Conservation (phyloP, 148 eudicot genomes). For the Chenopodium suecicum region DNA sequence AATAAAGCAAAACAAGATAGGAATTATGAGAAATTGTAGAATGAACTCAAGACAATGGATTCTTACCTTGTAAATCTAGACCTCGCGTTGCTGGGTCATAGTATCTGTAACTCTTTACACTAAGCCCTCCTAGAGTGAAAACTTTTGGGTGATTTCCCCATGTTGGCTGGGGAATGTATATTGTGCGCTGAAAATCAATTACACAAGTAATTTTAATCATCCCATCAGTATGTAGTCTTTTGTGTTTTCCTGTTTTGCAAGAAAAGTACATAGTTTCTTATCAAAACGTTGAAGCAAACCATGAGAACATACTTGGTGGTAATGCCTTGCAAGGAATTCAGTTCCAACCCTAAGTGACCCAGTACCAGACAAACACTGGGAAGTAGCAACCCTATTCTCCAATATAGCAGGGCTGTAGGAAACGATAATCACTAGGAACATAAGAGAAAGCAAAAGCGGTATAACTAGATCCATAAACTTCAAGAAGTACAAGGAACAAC, state of each 20-base stretch:
- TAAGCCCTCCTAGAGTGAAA: slow-evolving; percentile 69
- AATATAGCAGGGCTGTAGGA: slow-evolving; percentile 73
- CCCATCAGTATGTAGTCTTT: not conserved
- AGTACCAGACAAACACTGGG: slow-evolving; percentile 95
- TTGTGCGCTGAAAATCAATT: slow-evolving; percentile 51
- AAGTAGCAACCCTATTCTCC: slow-evolving; percentile 83
- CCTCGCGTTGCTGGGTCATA: slow-evolving; percentile 92
- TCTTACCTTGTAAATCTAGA: slow-evolving; percentile 73
- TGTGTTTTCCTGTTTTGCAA: too few relatives aligned
- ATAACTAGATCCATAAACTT: not conserved
- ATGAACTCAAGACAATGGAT: not conserved
- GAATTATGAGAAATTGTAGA: not conserved
- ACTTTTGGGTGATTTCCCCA: slow-evolving; percentile 97
- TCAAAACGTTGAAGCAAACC: slow-evolving; percentile 10
- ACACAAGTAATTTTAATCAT: slow-evolving; percentile 9
- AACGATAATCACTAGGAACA: slow-evolving; percentile 12
- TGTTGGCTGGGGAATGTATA: slow-evolving; percentile 86
- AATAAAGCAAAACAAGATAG: not conserved
- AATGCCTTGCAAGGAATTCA: slow-evolving; percentile 87
- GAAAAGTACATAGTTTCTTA: not conserved
- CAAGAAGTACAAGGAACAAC: not conserved
- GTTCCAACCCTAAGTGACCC: slow-evolving; percentile 94
- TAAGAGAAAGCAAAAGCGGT: slow-evolving; percentile 12
- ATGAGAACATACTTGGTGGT: slow-evolving; percentile 63
- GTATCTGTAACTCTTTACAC: slow-evolving; percentile 80